Evolutionary conservation across 768 basidiomycete species (phyloP).

Genomic region (Leucogyrophana mollusca): DNA sequence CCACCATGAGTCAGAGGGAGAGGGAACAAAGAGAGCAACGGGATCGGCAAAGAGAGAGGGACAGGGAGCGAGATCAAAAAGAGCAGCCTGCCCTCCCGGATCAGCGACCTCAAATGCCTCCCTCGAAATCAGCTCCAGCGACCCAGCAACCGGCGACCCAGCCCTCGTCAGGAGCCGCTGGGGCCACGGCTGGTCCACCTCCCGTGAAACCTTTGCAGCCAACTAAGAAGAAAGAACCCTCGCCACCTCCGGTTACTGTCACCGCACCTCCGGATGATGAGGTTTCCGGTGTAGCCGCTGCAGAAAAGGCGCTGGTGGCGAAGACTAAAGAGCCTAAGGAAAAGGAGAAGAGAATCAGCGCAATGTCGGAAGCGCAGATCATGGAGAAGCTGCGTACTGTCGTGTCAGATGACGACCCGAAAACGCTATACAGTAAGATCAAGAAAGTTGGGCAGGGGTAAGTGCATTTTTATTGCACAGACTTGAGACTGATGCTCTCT

Average conservation of each 20-base stretch:
- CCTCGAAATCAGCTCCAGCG: conserved; percentile 45
- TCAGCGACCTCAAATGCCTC: conserved; percentile 39
- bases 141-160: conserved; percentile 42
- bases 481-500: conserved; percentile 9
- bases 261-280: conserved; percentile 44
- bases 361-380: conserved; percentile 96
- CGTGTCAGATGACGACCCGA: conserved; percentile 85
- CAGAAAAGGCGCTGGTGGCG: conserved; percentile 63
- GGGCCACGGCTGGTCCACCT: conserved; percentile 51
- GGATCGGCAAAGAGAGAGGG: conserved; percentile 38
- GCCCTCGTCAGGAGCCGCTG: conserved; percentile 46
- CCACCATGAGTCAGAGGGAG: conserved; percentile 33
- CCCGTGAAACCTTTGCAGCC: conserved; percentile 77
- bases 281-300: conserved; percentile 57
- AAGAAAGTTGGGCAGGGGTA: conserved; percentile 99
- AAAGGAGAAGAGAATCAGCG: conserved; percentile 84
- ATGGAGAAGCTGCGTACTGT: conserved; percentile 96
- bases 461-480: conserved; percentile 29
- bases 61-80: conserved; percentile 26
- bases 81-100: conserved; percentile 34
- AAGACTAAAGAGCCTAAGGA: conserved; percentile 58
- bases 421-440: conserved; percentile 89
- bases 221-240: conserved; percentile 52
- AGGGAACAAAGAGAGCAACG: conserved; percentile 30
- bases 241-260: conserved; percentile 47